Evolutionary conservation across 345 rosid genomes (phyloP), one percentile per base, ranked within the genome.

Genomic region (Dipteronia sinensis): DNA sequence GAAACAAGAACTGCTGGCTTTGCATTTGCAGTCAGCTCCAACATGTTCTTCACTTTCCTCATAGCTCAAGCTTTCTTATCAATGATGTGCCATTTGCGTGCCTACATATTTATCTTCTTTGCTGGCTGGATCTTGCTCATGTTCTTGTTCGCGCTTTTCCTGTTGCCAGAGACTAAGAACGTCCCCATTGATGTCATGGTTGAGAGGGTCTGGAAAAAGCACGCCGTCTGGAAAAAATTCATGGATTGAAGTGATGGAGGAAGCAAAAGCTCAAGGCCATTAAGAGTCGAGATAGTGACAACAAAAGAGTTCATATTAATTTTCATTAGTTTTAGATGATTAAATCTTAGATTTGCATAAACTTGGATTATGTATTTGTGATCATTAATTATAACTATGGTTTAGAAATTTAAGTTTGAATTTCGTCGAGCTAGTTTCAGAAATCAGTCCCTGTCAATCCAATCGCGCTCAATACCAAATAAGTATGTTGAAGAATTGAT

Each of bases 21-120:
- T 47, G 83, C 90, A 0, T 82, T 87, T 1, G 92, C 94, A 0
- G 97, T 94, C 17, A 82, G 94, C 62, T 80, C 89, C 65, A 94
- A 92, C 87, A 92, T 92, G 98, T 73, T 94, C 71, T 94, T 88
- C 90, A 94, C 98, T 0, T 92, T 94, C 75, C 74, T 94, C 17
- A 84, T 94, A 0, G 98, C 97, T 7, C 96, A 94, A 66, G 94
- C 92, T 0, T 93, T 92, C 87, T 74, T 92, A 59, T 87, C 95
- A 0, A 92, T 88, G 92, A 15, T 89, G 78, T 87, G 93, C 29
- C 74, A 75, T 3, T 67, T 89, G 90, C 73, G 68, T 9, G 87
- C 90, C 1, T 72, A 69, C 3, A 88, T 89, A 19, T 92, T 90
- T 84, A 87, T 89, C 88, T 91, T 91, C 88, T 89, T 89, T 10